Conservation (phyloP, 2,329 filamentous ascomycete species). For the Claviceps purpurea region DNA sequence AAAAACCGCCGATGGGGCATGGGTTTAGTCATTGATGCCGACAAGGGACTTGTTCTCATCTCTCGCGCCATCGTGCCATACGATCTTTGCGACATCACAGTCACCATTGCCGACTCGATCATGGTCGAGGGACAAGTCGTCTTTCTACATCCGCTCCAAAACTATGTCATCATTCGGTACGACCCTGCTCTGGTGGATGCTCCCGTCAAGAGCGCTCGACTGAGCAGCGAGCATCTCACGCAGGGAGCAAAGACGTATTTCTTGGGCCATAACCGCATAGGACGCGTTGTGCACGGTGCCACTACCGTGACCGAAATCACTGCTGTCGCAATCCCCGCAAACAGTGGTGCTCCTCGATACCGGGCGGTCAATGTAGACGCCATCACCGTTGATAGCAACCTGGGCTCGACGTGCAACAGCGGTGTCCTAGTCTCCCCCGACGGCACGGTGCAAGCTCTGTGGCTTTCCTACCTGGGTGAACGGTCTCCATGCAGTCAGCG, state of each 20-base stretch:
- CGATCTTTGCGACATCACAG: constrained; percentile 88
- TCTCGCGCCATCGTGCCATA: constrained; percentile 91
- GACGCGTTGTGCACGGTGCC: constrained; percentile 82
- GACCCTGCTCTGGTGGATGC: constrained; percentile 88
- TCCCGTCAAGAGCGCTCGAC: constrained; percentile 75
- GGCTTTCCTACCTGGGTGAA: constrained; percentile 94
- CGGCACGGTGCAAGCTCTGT: constrained; percentile 85
- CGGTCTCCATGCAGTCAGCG: constrained; percentile 64
- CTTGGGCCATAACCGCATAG: constrained; percentile 95
- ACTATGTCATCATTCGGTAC: constrained; percentile 92
- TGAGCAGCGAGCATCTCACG: constrained; percentile 70
- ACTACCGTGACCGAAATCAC: constrained; percentile 96
- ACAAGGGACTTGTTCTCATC: constrained; percentile 87
- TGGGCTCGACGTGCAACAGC: constrained; percentile 84
- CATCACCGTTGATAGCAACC: constrained; percentile 87
- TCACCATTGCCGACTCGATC: constrained; percentile 94
- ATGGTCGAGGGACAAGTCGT: constrained; percentile 88
- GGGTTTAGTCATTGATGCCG: constrained; percentile 92
- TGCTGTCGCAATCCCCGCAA: constrained; percentile 89
- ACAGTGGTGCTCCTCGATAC: constrained; percentile 81
- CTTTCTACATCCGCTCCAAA: constrained; percentile 92
- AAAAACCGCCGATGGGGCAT: constrained; percentile 90
- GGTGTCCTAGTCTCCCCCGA: constrained; percentile 84
- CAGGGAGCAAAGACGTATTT: constrained; percentile 94
- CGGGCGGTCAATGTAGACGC: constrained; percentile 92